Evolutionary conservation across 805 yeast genomes (phyloP).

Genomic region (Saccharomycopsis malanga): DNA sequence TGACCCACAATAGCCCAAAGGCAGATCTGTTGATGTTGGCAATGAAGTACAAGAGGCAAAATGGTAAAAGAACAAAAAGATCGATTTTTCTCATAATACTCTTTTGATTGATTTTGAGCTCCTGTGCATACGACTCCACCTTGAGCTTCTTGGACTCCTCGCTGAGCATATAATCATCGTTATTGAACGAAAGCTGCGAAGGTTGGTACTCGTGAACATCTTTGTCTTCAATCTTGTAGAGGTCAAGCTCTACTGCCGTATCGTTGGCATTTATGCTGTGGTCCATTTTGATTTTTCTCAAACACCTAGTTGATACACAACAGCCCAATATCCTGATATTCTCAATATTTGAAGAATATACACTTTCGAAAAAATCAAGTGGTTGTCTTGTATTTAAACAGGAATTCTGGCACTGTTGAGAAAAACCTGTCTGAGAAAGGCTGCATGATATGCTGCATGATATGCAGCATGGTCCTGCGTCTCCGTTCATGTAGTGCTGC

Average conservation of each 20-base stretch:
- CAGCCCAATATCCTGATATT: too few species aligned
- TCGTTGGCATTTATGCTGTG: too few species aligned
- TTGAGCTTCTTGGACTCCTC: constrained; percentile 13
- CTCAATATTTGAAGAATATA: too few species aligned
- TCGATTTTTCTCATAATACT: constrained; percentile 58
- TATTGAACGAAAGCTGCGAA: not conserved
- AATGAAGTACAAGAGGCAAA: constrained; percentile 58
- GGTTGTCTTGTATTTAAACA: too few species aligned
- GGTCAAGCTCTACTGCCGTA: not conserved
- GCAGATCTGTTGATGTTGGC: constrained; percentile 71
- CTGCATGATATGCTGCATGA: too few species aligned
- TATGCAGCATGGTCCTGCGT: too few species aligned
- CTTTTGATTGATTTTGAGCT: constrained; percentile 42
- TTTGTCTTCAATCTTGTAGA: not conserved
- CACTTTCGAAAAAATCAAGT: too few species aligned
- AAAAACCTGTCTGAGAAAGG: too few species aligned
- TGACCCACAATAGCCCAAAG: constrained; percentile 62
- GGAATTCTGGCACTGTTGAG: too few species aligned
- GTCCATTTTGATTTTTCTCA: too few species aligned
- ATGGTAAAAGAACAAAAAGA: constrained; percentile 58
- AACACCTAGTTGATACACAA: too few species aligned
- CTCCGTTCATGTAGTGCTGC: too few species aligned
- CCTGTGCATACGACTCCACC: constrained; percentile 31
- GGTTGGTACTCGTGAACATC: not conserved
- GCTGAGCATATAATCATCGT: constrained; percentile 7